Base-by-base conservation (phyloP, 2,329 filamentous ascomycete species). In the Pseudocercospora fijiensis region DNA sequence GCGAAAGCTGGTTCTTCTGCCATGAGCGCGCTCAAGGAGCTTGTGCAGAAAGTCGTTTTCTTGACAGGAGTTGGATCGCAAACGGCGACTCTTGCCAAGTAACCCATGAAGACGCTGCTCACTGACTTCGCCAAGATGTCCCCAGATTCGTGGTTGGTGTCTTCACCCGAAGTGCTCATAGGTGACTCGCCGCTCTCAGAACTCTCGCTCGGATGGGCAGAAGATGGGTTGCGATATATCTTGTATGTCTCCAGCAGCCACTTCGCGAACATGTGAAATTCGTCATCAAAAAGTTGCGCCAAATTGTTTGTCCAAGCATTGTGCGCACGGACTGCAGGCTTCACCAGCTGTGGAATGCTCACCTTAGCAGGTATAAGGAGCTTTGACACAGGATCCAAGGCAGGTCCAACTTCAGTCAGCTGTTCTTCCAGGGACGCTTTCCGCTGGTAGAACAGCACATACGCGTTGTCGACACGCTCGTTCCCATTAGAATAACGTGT, bases 371-470 rank as follows among this genome's bases (percentile, higher is more conserved):
- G 70, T 27, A 69, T 47, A 26, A 62, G 47, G 11, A 60, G 47
- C 24, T 55, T 24, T 33, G 65, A 45, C 20, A 43, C 47, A 11
- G 62, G 56, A 37, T 68, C 65, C 6, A 49, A 11, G 20, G 63
- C 51, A 4, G 55, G 51, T 13, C 28, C 53, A 16, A 58, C 51
- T 27, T 67, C 20, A 10, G 66, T 51, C 9, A 69, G 53, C 22
- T 57, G 62, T 58, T 66, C 60, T 51, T 67, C 64, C 10, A 67
- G 45, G 18, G 30, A 59, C 13, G 11, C 26, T 22, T 64, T 62
- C 16, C 67, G 87, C 76, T 97, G 90, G 76, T 99, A 99, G 76
- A 99, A 98, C 8, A 99, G 84, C 91, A 99, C 98, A 76, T 99
- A 99, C 11, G 94, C 95, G 75, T 92, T 98, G 81, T 76, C 73